Evolutionary conservation across 164 flowering plant genomes (phyloP).

Genomic region (Piper betle): DNA sequence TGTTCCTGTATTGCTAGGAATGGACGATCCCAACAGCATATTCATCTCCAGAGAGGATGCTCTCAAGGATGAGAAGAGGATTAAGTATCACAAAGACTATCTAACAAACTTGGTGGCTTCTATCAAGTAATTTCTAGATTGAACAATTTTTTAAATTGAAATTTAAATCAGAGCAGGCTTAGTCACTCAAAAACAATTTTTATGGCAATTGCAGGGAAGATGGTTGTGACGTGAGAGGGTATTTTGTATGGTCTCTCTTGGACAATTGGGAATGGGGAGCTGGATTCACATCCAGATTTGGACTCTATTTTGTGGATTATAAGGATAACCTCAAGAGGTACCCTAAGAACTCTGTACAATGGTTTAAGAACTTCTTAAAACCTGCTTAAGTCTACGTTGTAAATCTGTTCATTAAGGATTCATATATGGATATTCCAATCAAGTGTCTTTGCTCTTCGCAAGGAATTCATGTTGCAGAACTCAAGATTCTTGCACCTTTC

Average conservation of each 20-base stretch:
- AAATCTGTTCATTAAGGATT: too few species aligned
- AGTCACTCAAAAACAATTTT: too few species aligned
- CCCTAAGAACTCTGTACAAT: conserved; percentile 70
- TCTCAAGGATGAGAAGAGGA: conserved; percentile 77
- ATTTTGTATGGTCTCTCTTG: conserved; percentile 84
- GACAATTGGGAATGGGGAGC: conserved; percentile 96
- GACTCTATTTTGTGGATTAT: conserved; percentile 74
- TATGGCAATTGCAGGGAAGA: conserved; percentile 51
- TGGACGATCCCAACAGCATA: conserved; percentile 72
- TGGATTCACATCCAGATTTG: conserved; percentile 78
- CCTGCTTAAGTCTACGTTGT: conserved; percentile 4
- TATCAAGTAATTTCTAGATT: conserved; percentile 34
- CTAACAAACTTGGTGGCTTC: conserved; percentile 57
- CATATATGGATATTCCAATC: too few species aligned
- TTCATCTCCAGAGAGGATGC: conserved; percentile 46
- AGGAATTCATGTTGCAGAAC: too few species aligned
- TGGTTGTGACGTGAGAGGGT: conserved; percentile 85
- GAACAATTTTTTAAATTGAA: not conserved
- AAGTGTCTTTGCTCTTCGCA: too few species aligned
- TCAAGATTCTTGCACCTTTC: too few species aligned
- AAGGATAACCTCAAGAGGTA: conserved; percentile 64
- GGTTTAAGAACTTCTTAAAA: conserved; percentile 67
- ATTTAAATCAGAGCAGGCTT: not conserved
- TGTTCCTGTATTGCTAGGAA: conserved; percentile 31
- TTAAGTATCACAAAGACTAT: conserved; percentile 72